phyloP scores from a whole-genome alignment of 306 rosid genomes.

The Argentina anserina region DNA sequence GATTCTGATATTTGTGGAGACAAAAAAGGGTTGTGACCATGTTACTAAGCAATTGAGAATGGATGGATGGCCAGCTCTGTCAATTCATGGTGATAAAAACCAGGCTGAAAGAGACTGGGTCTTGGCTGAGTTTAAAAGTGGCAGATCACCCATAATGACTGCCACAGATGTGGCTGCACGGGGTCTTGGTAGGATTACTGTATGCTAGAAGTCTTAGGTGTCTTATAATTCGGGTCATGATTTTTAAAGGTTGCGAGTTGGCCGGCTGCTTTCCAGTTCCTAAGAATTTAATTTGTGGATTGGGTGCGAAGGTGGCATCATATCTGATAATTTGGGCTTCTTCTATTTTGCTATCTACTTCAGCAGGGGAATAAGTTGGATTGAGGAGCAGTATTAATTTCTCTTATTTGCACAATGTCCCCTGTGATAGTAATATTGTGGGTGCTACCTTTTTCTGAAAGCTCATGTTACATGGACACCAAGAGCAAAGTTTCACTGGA shows the following conservation, averaged over 20 bases:
- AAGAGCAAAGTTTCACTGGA: slow-evolving; percentile 34
- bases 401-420: slow-evolving; percentile 14
- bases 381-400: slow-evolving; percentile 32
- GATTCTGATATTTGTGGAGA: slow-evolving; percentile 78
- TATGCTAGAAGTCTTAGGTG: slow-evolving; percentile 64
- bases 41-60: slow-evolving; percentile 88
- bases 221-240: slow-evolving; percentile 42
- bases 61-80: slow-evolving; percentile 98
- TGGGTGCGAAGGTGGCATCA: slow-evolving; percentile 63
- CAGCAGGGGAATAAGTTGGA: slow-evolving; percentile 33
- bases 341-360: slow-evolving; percentile 17
- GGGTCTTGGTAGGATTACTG: slow-evolving; percentile 99
- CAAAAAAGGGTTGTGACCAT: slow-evolving; percentile 89
- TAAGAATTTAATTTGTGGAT: slow-evolving; percentile 77
- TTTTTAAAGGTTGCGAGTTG: slow-evolving; percentile 53
- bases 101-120: slow-evolving; percentile 99
- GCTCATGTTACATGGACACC: slow-evolving; percentile 48
- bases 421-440: slow-evolving; percentile 23
- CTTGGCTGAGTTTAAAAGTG: slow-evolving; percentile 95
- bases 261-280: slow-evolving; percentile 99
- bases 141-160: slow-evolving; percentile 95
- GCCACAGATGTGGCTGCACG: slow-evolving; percentile 99
- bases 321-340: slow-evolving; percentile 35
- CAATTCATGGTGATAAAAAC: slow-evolving; percentile 97
- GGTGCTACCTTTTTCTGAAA: slow-evolving; percentile 23